phyloP scores from a whole-genome alignment of 1,284 basidiomycete species.

The Pseudozyma sp. region DNA sequence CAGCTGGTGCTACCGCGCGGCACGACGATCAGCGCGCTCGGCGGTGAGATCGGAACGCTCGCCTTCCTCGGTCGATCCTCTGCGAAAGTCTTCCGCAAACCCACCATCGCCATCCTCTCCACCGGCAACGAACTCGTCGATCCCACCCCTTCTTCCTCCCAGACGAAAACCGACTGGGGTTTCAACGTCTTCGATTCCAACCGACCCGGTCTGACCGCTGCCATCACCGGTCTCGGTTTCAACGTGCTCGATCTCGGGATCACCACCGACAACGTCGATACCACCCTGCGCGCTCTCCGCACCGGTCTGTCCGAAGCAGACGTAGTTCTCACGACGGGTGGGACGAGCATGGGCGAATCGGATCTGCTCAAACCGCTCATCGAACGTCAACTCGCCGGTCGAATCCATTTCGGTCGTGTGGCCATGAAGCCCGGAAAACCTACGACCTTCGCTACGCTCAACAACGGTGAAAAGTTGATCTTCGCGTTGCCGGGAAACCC shows the following conservation, averaged over 20 bases:
- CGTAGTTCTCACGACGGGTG: slow-evolving; percentile 83
- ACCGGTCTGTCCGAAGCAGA: slow-evolving; percentile 77
- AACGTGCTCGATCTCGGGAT: slow-evolving; percentile 84
- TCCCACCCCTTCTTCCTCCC: slow-evolving; percentile 70
- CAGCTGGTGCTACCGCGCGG: slow-evolving; percentile 78
- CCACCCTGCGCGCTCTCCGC: slow-evolving; percentile 75
- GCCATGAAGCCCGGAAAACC: slow-evolving; percentile 71
- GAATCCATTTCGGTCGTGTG: slow-evolving; percentile 81
- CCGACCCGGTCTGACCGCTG: slow-evolving; percentile 79
- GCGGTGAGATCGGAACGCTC: slow-evolving; percentile 87
- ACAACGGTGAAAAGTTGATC: slow-evolving; percentile 70
- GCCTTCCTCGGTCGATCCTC: slow-evolving; percentile 78
- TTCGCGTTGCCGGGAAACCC: slow-evolving; percentile 91
- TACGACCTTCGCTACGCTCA: slow-evolving; percentile 84
- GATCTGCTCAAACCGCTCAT: slow-evolving; percentile 88
- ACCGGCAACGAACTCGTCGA: slow-evolving; percentile 86
- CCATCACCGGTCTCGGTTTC: slow-evolving; percentile 79
- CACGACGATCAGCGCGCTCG: slow-evolving; percentile 75
- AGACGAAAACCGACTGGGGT: slow-evolving; percentile 38
- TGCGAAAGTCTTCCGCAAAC: slow-evolving; percentile 78
- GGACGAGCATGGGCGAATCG: slow-evolving; percentile 88
- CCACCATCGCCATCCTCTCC: slow-evolving; percentile 81
- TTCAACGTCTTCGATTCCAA: slow-evolving; percentile 76
- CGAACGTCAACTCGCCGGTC: slow-evolving; percentile 79
- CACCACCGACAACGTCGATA: slow-evolving; percentile 76